These are phyloP conservation scores for Elsinoe ampelina DNA, from an alignment of 2,329 filamentous ascomycete genomes.

Conservation along the genomic window DNA sequence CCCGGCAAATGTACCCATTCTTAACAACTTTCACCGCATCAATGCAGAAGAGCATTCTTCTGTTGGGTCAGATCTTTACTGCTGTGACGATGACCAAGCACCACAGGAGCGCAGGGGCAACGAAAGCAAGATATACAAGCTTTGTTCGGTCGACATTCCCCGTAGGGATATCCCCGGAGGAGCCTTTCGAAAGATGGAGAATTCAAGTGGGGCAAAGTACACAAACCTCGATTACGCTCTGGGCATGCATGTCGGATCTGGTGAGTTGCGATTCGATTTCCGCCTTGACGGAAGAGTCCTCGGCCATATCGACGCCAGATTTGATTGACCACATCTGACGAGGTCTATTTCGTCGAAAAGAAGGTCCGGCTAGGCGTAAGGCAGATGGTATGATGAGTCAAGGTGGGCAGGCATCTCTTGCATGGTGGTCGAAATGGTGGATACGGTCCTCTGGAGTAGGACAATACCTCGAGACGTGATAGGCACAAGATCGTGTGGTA, in stretches of 20 bases:
- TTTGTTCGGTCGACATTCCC: constrained; percentile 61
- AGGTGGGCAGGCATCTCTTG: too few relatives aligned
- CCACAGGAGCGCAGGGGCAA: background rate
- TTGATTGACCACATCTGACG: constrained; percentile 45
- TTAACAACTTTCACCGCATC: background rate
- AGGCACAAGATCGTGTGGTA: too few relatives aligned
- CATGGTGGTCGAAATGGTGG: too few relatives aligned
- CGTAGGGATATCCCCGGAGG: constrained; percentile 41
- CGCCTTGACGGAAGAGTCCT: constrained; percentile 71
- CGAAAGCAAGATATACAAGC: constrained; percentile 50
- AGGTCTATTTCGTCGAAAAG: too few relatives aligned
- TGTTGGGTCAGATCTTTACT: background rate
- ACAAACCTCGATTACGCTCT: constrained; percentile 74
- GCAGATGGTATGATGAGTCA: too few relatives aligned
- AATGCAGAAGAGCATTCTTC: too few relatives aligned
- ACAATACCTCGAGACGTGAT: too few relatives aligned
- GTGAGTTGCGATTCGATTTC: constrained; percentile 65
- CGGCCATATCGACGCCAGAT: constrained; percentile 67
- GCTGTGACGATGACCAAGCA: background rate
- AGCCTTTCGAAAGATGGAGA: constrained; percentile 64
- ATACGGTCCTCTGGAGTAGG: too few relatives aligned
- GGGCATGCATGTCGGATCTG: constrained; percentile 74
- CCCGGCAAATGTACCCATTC: background rate
- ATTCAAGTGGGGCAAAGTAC: constrained; percentile 62
- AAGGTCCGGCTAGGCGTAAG: too few relatives aligned